A percentile compares a stretch with the other conserved stretches of the same genome.
Evolutionary conservation across 352 stramenopile genomes (phyloP).

Genomic region (Pythium volutum): DNA sequence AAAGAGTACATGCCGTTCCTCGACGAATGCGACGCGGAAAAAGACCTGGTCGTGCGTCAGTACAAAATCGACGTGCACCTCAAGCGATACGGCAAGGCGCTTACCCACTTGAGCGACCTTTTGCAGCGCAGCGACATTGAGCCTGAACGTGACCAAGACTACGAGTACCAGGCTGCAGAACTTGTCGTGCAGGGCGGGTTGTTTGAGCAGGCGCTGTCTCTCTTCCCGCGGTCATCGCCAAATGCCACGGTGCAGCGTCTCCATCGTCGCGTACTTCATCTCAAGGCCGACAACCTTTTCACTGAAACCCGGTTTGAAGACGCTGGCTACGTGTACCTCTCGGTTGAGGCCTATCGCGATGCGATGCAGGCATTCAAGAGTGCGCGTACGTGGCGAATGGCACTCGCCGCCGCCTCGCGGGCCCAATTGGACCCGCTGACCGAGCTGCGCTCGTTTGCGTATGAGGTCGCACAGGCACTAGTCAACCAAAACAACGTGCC

Average conservation of each 20-base stretch:
- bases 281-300: conserved; percentile 53
- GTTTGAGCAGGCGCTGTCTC: conserved; percentile 44
- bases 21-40: conserved; percentile 34
- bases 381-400: conserved; percentile 60
- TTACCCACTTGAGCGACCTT: conserved; percentile 45
- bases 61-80: conserved; percentile 61
- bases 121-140: conserved; percentile 7
- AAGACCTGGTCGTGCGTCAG: conserved; percentile 39
- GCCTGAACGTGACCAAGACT: conserved; percentile 6
- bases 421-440: conserved; percentile 22
- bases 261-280: conserved; percentile 34
- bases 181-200: conserved; percentile 45
- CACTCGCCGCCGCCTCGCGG: conserved; percentile 39
- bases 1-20: conserved; percentile 70
- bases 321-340: conserved; percentile 65
- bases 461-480: conserved; percentile 50
- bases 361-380: conserved; percentile 56
- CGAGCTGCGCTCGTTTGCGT: conserved; percentile 41
- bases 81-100: conserved; percentile 35
- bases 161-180: conserved; percentile 35
- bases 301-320: conserved; percentile 37
- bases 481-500: conserved; percentile 35
- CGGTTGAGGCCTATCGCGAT: conserved; percentile 32
- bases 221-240: conserved; percentile 33
- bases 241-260: conserved; percentile 23